Evolutionary conservation across 345 rosid species (phyloP).

Genomic region (Eucalyptus marginata): DNA sequence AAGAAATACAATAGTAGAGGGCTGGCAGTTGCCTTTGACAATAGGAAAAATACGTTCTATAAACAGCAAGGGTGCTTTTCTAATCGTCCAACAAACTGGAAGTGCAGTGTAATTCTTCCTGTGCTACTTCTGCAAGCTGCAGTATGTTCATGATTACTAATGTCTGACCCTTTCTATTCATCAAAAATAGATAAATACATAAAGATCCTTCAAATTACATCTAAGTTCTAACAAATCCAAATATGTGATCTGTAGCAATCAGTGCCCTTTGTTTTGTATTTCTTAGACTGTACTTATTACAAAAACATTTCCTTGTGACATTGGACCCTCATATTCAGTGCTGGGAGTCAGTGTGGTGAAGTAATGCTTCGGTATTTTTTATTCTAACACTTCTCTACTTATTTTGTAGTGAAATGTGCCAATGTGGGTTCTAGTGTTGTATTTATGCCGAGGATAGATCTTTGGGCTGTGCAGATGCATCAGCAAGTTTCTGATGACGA

Average conservation of each 20-base stretch:
- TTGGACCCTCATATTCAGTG: background rate
- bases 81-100: background rate
- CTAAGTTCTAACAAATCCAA: background rate
- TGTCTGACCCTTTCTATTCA: background rate
- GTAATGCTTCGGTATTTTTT: background rate
- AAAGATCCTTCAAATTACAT: background rate
- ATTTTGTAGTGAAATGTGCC: constrained; percentile 77
- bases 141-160: background rate
- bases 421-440: constrained; percentile 47
- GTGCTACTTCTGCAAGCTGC: background rate
- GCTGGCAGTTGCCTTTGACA: background rate
- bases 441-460: constrained; percentile 91
- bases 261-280: background rate
- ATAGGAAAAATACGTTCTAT: background rate
- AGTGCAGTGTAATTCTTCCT: background rate
- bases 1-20: background rate
- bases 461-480: constrained; percentile 72
- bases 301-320: background rate
- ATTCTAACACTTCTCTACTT: constrained; percentile 6
- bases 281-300: background rate
- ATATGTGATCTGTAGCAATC: background rate
- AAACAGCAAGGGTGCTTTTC: background rate
- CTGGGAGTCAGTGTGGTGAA: background rate
- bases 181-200: background rate
- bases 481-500: constrained; percentile 10